A percentile compares a stretch with the other conserved stretches of the same genome.
Evolutionary conservation across 495 filamentous ascomycete genomes (phyloP).

Genomic region (Letharia columbiana): DNA sequence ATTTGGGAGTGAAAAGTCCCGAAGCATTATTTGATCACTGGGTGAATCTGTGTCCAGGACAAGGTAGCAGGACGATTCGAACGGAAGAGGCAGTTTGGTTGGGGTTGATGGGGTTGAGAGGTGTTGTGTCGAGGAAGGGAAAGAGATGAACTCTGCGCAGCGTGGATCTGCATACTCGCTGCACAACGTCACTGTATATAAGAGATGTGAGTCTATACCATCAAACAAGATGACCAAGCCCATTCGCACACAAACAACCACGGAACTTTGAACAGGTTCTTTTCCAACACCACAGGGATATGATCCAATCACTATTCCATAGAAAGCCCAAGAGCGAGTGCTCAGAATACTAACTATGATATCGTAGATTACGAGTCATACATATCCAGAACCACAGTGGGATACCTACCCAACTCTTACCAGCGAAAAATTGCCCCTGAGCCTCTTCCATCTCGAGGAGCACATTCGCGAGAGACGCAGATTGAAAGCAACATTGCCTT

Average conservation of each 20-base stretch:
- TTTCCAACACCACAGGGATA: neutral
- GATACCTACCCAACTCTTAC: neutral
- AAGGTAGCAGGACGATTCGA: slow-evolving; percentile 67
- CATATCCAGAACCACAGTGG: neutral
- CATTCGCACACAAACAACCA: neutral
- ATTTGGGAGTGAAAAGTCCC: slow-evolving; percentile 44
- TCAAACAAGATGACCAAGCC: neutral
- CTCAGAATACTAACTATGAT: neutral
- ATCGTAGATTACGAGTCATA: neutral
- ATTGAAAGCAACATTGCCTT: neutral
- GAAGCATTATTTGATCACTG: slow-evolving; percentile 66
- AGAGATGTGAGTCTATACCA: neutral
- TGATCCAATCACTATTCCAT: too few relatives aligned
- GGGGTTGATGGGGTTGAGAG: slow-evolving; percentile 51
- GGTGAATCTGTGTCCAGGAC: slow-evolving; percentile 64
- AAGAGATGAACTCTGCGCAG: neutral
- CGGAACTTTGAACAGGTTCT: neutral
- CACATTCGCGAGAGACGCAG: neutral
- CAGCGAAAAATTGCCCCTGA: neutral
- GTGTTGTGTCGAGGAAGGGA: slow-evolving; percentile 31
- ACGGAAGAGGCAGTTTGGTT: slow-evolving; percentile 74
- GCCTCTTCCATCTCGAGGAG: neutral
- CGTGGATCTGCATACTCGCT: neutral
- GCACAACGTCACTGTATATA: neutral
- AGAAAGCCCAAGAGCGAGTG: neutral